These are phyloP conservation scores for Coelastrella sp. DNA, from an alignment of 139 green algal species.

Conservation along the genomic window DNA sequence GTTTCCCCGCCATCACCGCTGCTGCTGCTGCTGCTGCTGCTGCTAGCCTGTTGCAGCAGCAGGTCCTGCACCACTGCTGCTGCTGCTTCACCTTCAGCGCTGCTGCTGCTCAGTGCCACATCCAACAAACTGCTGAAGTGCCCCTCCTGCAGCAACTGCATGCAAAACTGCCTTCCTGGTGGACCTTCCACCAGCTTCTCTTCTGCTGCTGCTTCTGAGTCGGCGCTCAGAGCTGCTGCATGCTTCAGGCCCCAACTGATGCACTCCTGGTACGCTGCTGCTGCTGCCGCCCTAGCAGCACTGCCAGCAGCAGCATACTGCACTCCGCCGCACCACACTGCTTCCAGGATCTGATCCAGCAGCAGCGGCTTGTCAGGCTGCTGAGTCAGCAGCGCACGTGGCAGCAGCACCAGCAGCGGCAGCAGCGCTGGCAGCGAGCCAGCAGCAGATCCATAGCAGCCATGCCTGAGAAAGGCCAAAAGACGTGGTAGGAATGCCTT, in stretches of 20 bases:
- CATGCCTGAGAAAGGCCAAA: slow-evolving; percentile 71
- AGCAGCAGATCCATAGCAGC: slow-evolving; percentile 70
- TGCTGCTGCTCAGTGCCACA: background rate
- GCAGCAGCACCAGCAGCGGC: slow-evolving; percentile 71
- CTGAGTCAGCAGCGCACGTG: slow-evolving; percentile 36
- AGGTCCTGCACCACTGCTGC: slow-evolving; percentile 16
- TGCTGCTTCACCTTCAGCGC: slow-evolving; percentile 8
- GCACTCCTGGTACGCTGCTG: slow-evolving; percentile 55
- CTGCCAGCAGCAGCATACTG: background rate
- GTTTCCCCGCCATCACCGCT: background rate
- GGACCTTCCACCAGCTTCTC: background rate
- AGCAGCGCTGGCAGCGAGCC: slow-evolving; percentile 74
- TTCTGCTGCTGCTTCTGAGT: slow-evolving; percentile 6
- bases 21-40: slow-evolving; percentile 24
- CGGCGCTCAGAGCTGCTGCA: background rate
- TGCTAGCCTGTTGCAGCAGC: background rate
- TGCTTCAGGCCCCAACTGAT: background rate
- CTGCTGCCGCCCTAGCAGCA: slow-evolving; percentile 42
- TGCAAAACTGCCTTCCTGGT: background rate
- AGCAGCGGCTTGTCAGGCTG: slow-evolving; percentile 29
- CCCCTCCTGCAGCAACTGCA: slow-evolving; percentile 10
- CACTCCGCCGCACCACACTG: background rate
- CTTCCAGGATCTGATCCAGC: slow-evolving; percentile 15
- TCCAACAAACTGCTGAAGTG: background rate
- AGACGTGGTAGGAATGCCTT: slow-evolving; percentile 81